These are phyloP conservation scores for Claviceps lovelessii DNA, from an alignment of 2,329 filamentous ascomycete species.

Conservation along the genomic window DNA sequence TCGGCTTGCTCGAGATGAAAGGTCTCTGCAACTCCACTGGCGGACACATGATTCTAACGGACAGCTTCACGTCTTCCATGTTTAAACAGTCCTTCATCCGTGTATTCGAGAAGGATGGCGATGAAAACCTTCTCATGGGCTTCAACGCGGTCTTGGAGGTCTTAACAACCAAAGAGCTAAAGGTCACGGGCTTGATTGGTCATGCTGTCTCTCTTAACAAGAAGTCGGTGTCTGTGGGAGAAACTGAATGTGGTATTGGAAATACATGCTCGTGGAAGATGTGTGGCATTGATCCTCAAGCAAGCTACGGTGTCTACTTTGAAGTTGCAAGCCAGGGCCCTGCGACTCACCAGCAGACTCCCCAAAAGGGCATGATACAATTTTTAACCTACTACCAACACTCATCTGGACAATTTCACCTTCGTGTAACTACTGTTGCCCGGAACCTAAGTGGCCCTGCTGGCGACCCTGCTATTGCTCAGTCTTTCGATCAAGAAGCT, in stretches of 20 bases:
- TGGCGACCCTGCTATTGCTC: constrained; percentile 85
- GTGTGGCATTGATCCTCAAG: constrained; percentile 89
- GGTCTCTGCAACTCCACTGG: constrained; percentile 90
- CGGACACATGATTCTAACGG: constrained; percentile 94
- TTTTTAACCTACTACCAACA: constrained; percentile 99
- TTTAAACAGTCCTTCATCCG: constrained; percentile 98
- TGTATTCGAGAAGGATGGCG: constrained; percentile 90
- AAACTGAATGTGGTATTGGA: constrained; percentile 95
- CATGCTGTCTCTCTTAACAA: constrained; percentile 96
- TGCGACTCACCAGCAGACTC: constrained; percentile 69
- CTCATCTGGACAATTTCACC: constrained; percentile 87
- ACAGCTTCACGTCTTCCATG: constrained; percentile 97
- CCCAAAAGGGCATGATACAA: constrained; percentile 91
- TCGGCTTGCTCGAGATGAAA: constrained; percentile 96
- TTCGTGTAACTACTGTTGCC: constrained; percentile 87
- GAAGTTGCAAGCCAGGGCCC: constrained; percentile 92
- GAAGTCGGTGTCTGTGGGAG: constrained; percentile 90
- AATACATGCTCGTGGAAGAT: constrained; percentile 99
- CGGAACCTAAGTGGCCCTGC: constrained; percentile 84
- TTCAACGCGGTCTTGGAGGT: constrained; percentile 96
- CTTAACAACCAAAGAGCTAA: constrained; percentile 91
- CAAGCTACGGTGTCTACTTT: constrained; percentile 94
- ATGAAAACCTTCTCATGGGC: constrained; percentile 92
- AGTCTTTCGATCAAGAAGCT: constrained; percentile 96
- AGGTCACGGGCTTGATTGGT: constrained; percentile 92